Percentiles rank a stretch among this genome's conserved stretches.
These are phyloP conservation scores for Platismatia glauca DNA, from an alignment of 495 filamentous ascomycete species.

Conservation along the genomic window DNA sequence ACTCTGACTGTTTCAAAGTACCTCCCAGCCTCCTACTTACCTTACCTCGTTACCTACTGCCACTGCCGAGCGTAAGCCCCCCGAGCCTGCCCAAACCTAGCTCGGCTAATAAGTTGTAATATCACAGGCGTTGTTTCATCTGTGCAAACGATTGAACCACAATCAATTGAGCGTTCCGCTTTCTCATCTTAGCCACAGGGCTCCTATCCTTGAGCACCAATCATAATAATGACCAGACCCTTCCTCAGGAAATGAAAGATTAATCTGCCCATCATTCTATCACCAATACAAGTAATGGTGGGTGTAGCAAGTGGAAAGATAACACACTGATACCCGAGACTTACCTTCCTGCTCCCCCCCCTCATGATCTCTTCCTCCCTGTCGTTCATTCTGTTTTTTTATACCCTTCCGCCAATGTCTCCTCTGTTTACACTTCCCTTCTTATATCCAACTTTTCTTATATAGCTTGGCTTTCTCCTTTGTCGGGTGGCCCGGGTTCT, in stretches of 20 bases:
- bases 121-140: not conserved
- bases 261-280: not conserved
- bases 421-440: not conserved
- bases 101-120: no score
- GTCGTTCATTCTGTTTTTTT: not conserved
- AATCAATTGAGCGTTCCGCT: not conserved
- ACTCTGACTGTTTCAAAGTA: no score
- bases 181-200: not conserved
- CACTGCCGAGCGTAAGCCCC: not conserved
- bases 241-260: not conserved
- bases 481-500: slow-evolving; percentile 3
- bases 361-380: no score
- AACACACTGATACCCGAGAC: not conserved
- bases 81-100: not conserved
- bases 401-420: not conserved
- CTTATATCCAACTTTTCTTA: not conserved
- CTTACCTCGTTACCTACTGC: not conserved
- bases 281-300: not conserved
- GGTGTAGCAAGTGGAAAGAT: not conserved
- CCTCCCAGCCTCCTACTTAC: no score
- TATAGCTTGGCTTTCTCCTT: not conserved
- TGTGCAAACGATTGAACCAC: not conserved
- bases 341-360: no score
- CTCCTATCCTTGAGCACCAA: not conserved
- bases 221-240: not conserved